Conservation (phyloP, 352 stramenopile genomes). For the Thraustochytrium striatum region DNA sequence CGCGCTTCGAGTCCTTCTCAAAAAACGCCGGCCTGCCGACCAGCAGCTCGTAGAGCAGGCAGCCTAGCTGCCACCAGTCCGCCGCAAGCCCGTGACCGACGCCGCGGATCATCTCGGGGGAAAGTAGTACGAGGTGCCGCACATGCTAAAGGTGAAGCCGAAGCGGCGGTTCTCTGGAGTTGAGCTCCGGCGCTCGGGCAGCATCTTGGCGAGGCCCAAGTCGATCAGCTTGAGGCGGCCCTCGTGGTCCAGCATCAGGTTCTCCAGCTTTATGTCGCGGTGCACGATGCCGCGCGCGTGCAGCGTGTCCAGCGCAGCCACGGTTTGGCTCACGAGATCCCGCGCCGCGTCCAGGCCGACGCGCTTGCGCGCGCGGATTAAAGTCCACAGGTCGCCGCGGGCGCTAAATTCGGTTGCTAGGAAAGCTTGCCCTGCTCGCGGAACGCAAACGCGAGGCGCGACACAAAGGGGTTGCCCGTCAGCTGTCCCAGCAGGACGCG, state of each 20-base stretch:
- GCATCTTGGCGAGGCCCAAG: conserved; percentile 56
- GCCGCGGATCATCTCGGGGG: conserved; percentile 43
- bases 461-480: background rate
- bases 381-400: conserved; percentile 35
- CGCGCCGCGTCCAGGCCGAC: background rate
- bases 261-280: conserved; percentile 61
- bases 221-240: conserved; percentile 60
- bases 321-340: conserved; percentile 52
- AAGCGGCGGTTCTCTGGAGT: conserved; percentile 13
- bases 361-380: conserved; percentile 34
- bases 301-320: conserved; percentile 57
- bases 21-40: conserved; percentile 49
- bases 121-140: conserved; percentile 50
- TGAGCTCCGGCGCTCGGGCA: background rate
- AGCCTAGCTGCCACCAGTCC: conserved; percentile 51
- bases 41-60: conserved; percentile 47
- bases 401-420: conserved; percentile 32
- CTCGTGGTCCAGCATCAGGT: conserved; percentile 58
- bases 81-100: conserved; percentile 19
- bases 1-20: conserved; percentile 1
- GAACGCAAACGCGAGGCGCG: conserved; percentile 32
- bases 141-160: conserved; percentile 43
- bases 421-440: conserved; percentile 31
- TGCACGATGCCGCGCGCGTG: conserved; percentile 61
- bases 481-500: conserved; percentile 22